Conservation (phyloP, 768 basidiomycete species). For the Podaxis sp. region DNA sequence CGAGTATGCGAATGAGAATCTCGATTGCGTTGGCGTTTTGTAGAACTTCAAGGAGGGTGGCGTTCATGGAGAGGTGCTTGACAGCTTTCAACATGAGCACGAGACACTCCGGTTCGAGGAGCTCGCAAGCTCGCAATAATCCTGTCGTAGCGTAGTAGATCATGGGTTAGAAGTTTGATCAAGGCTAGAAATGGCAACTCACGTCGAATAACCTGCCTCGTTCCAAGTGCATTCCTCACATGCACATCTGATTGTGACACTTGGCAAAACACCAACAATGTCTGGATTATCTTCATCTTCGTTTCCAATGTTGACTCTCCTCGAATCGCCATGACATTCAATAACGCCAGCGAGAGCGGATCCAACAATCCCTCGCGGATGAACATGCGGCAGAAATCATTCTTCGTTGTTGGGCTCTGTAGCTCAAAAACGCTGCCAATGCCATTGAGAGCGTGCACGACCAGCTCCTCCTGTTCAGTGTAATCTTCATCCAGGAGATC, state of each 20-base stretch:
- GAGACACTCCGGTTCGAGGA: conserved; percentile 85
- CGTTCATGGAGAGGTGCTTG: conserved; percentile 94
- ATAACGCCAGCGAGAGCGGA: conserved; percentile 84
- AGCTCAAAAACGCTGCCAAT: conserved; percentile 95
- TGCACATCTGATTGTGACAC: conserved; percentile 95
- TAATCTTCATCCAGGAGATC: conserved; percentile 98
- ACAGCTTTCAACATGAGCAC: conserved; percentile 91
- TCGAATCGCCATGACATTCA: conserved; percentile 81
- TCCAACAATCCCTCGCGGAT: conserved; percentile 93
- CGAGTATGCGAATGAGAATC: conserved; percentile 81
- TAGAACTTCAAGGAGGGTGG: conserved; percentile 85
- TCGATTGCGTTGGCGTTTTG: conserved; percentile 97
- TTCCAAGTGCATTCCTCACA: conserved; percentile 89
- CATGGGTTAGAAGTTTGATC: background rate
- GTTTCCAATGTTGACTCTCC: conserved; percentile 67
- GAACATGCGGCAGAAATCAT: conserved; percentile 99
- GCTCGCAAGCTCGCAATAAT: conserved; percentile 81
- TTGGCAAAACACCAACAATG: conserved; percentile 89
- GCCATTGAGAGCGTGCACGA: conserved; percentile 91
- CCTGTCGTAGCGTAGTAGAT: conserved; percentile 44
- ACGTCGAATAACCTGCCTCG: conserved; percentile 88
- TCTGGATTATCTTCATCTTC: conserved; percentile 88
- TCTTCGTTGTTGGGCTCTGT: conserved; percentile 94
- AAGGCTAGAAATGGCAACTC: conserved; percentile 32
- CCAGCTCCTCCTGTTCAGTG: conserved; percentile 84